phyloP scores from a whole-genome alignment of 805 yeast genomes.

The Saturnispora saitoi region DNA sequence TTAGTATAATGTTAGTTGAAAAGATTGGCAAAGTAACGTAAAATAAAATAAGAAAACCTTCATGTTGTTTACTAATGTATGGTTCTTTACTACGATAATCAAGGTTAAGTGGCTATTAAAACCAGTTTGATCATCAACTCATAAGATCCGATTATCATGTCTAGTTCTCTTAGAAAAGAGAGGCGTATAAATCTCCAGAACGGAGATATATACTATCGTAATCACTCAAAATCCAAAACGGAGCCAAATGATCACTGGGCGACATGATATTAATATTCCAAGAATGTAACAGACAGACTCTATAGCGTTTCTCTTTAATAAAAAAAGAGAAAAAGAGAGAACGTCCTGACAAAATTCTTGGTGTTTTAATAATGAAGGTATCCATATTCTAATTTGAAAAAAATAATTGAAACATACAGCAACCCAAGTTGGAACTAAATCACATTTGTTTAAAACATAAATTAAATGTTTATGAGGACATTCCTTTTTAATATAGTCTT shows the following conservation, averaged over 20 bases:
- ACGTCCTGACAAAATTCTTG: constrained; percentile 81
- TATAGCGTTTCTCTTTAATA: constrained; percentile 24
- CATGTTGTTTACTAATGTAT: constrained; percentile 45
- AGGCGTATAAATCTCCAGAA: constrained; percentile 30
- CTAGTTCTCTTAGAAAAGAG: constrained; percentile 34
- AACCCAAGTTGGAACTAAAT: constrained; percentile 97
- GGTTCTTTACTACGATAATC: constrained; percentile 80
- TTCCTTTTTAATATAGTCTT: constrained; percentile 85
- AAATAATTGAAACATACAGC: constrained; percentile 80
- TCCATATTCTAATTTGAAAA: constrained; percentile 10
- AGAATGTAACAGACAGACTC: constrained; percentile 90
- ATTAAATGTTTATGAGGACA: constrained; percentile 95
- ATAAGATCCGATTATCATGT: constrained; percentile 47
- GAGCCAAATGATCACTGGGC: background rate
- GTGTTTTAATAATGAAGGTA: constrained; percentile 34
- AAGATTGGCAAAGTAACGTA: too few relatives aligned
- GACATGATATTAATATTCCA: constrained; percentile 65
- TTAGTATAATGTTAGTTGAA: constrained; percentile 24
- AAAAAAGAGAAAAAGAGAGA: constrained; percentile 21
- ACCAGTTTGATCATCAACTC: constrained; percentile 54
- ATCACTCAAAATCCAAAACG: background rate
- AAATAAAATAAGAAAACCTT: too few relatives aligned
- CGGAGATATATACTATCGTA: constrained; percentile 44
- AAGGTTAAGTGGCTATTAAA: constrained; percentile 1
- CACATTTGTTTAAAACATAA: constrained; percentile 93